phyloP scores from a whole-genome alignment of 2,329 filamentous ascomycete species.

The Lachnellula occidentalis region DNA sequence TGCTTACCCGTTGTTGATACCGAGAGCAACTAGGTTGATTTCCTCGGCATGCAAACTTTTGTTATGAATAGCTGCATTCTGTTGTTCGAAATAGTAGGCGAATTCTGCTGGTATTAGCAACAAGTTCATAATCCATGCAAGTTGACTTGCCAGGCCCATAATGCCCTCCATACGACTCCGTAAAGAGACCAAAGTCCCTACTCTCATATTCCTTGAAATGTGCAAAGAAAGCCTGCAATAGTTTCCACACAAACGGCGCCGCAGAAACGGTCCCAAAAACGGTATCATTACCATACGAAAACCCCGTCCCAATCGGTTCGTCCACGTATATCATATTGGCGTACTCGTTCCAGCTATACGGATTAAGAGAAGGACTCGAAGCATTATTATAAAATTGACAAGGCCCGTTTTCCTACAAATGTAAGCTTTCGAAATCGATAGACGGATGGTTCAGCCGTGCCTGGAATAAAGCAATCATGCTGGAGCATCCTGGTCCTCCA shows the following conservation, averaged over 20 bases:
- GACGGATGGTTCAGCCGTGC: constrained; percentile 35
- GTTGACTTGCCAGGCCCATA: constrained; percentile 41
- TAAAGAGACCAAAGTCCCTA: constrained; percentile 49
- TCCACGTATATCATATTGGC: constrained; percentile 38
- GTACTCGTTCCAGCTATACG: constrained; percentile 35
- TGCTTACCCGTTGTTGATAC: constrained; percentile 30
- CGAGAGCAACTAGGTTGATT: constrained; percentile 31
- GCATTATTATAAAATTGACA: constrained; percentile 37
- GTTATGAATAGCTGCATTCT: constrained; percentile 46
- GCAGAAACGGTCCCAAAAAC: constrained; percentile 40
- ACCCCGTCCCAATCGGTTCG: constrained; percentile 36
- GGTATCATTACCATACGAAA: constrained; percentile 39
- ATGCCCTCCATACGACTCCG: constrained; percentile 50
- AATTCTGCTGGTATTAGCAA: constrained; percentile 34
- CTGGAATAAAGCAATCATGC: constrained; percentile 56
- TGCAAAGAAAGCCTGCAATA: constrained; percentile 56
- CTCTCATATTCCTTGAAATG: constrained; percentile 60
- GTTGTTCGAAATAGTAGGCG: constrained; percentile 48
- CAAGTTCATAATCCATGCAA: background rate
- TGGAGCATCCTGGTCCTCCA: constrained; percentile 43
- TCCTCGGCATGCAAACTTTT: constrained; percentile 13
- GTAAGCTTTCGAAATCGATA: background rate
- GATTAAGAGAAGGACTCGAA: constrained; percentile 37
- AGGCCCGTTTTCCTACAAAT: constrained; percentile 38
- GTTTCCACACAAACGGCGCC: constrained; percentile 47